Conservation (phyloP, 2,329 filamentous ascomycete species). For the Cercospora zeina region DNA sequence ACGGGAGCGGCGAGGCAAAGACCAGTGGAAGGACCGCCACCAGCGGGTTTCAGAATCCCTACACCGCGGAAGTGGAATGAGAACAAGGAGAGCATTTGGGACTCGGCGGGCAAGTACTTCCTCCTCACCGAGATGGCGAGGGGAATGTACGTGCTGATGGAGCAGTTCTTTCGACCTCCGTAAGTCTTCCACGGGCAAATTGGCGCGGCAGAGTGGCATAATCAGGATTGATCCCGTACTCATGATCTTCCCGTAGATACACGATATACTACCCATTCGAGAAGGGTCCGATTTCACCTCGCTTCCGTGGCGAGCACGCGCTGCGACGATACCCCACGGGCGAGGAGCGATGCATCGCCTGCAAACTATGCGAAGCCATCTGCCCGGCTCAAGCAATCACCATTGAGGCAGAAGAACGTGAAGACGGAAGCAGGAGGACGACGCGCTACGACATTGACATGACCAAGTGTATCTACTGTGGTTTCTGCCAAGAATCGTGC, state of each 20-base stretch:
- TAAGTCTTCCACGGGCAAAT: slow-evolving; percentile 58
- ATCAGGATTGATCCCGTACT: slow-evolving; percentile 12
- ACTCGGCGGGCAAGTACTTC: slow-evolving; percentile 90
- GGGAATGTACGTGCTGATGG: slow-evolving; percentile 95
- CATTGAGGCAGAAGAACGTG: slow-evolving; percentile 97
- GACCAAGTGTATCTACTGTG: slow-evolving; percentile 99
- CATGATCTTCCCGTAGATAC: slow-evolving; percentile 61
- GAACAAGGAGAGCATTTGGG: slow-evolving; percentile 71
- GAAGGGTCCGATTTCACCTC: slow-evolving; percentile 95
- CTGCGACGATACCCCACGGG: slow-evolving; percentile 93
- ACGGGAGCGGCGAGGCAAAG: slow-evolving; percentile 59
- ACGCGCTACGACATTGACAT: slow-evolving; percentile 99
- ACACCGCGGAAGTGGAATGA: slow-evolving; percentile 77
- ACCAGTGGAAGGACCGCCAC: slow-evolving; percentile 72
- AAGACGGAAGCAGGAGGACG: slow-evolving; percentile 90
- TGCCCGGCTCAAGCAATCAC: slow-evolving; percentile 98
- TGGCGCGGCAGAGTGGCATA: background rate
- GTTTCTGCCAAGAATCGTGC: slow-evolving; percentile 98
- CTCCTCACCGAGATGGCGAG: slow-evolving; percentile 92
- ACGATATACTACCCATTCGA: slow-evolving; percentile 99
- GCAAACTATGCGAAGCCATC: slow-evolving; percentile 98
- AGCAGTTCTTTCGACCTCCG: slow-evolving; percentile 98
- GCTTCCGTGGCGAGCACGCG: slow-evolving; percentile 97
- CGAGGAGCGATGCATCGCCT: slow-evolving; percentile 98
- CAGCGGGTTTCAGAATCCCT: slow-evolving; percentile 76